phyloP scores from a whole-genome alignment of 306 rosid genomes.

The Morella rubra region DNA sequence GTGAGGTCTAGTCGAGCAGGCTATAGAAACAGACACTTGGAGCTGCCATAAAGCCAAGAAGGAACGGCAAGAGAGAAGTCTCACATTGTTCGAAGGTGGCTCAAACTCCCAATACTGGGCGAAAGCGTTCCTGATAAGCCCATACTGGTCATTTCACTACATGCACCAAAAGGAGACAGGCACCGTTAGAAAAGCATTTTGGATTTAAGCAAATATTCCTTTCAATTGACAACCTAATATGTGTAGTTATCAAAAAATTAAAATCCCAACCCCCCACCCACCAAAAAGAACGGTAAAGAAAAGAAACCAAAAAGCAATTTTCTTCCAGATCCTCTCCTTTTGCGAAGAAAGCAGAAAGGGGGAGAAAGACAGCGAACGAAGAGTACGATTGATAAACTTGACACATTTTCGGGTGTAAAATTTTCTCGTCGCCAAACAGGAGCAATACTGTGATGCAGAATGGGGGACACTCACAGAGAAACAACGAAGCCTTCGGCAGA shows the following conservation, averaged over 20 bases:
- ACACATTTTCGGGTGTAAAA: not conserved
- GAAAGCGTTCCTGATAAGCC: conserved; percentile 78
- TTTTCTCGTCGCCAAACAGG: conserved; percentile 5
- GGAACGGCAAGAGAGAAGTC: conserved; percentile 29
- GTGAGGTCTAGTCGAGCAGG: not conserved
- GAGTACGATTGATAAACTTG: not conserved
- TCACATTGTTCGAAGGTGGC: conserved; percentile 78
- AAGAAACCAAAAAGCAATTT: not conserved
- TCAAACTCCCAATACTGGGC: conserved; percentile 79
- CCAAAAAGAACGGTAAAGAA: not conserved
- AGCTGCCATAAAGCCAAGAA: conserved; percentile 17
- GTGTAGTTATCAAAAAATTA: not conserved
- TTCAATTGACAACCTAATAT: conserved; percentile 4
- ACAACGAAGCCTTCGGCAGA: conserved; percentile 74
- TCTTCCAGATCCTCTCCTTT: not conserved
- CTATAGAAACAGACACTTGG: conserved; percentile 10
- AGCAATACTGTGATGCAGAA: not conserved
- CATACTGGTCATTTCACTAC: conserved; percentile 76
- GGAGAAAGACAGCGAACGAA: not conserved
- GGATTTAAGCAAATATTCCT: conserved; percentile 15
- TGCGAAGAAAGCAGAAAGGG: not conserved
- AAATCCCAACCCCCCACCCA: too few species aligned
- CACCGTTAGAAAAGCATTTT: not conserved
- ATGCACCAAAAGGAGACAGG: conserved; percentile 22
- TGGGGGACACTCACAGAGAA: conserved; percentile 61